A percentile compares a stretch with the other conserved stretches of the same genome.
Evolutionary conservation across 2,329 filamentous ascomycete genomes (phyloP).

Genomic region (Exophiala calicioides): DNA sequence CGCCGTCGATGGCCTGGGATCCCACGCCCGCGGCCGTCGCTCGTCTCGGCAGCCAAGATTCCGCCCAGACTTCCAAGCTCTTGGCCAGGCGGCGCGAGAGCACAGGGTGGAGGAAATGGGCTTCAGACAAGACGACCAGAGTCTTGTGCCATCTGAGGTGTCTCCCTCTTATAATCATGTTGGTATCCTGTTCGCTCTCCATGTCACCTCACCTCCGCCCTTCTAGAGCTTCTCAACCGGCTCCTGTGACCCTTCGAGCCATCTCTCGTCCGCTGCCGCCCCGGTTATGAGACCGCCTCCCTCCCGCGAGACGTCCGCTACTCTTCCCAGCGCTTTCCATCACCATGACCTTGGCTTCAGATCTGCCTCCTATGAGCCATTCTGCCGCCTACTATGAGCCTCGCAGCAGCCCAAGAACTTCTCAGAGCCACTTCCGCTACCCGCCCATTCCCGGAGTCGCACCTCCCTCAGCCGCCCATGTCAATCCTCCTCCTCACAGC

Average conservation of each 20-base stretch:
- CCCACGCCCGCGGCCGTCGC: neutral
- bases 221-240: constrained; percentile 17
- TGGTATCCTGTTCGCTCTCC: constrained; percentile 21
- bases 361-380: constrained; percentile 23
- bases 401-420: constrained; percentile 4
- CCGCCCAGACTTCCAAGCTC: constrained; percentile 8
- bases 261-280: constrained; percentile 7
- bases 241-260: constrained; percentile 3
- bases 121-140: constrained; percentile 18
- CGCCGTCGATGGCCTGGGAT: neutral
- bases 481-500: constrained; percentile 14
- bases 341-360: constrained; percentile 17
- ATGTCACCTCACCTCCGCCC: constrained; percentile 19
- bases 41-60: constrained; percentile 5
- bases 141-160: constrained; percentile 11
- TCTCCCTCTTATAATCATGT: constrained; percentile 21
- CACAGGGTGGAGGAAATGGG: constrained; percentile 1
- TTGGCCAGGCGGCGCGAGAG: constrained; percentile 13
- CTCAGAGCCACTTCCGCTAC: constrained; percentile 10
- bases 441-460: constrained; percentile 4
- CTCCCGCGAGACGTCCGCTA: neutral
- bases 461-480: constrained; percentile 15
- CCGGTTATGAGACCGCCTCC: constrained; percentile 19
- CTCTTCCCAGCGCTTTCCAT: neutral
- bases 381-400: constrained; percentile 16